Evolutionary conservation across 1,139 yeast species (phyloP).

Genomic region (Candida freyschussii): DNA sequence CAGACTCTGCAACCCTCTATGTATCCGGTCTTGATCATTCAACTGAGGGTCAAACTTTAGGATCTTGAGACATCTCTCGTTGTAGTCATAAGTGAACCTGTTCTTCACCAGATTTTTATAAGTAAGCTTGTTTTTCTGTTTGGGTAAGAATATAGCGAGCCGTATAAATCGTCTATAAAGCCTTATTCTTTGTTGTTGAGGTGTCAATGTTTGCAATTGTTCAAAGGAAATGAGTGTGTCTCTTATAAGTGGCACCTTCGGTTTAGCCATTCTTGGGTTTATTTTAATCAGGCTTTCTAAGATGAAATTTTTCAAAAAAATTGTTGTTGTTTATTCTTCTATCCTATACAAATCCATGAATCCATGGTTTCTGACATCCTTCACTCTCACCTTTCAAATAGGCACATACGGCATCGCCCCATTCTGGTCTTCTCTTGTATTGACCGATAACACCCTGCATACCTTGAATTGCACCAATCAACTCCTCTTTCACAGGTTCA

Average conservation of each 20-base stretch:
- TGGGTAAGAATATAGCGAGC: conserved; percentile 7
- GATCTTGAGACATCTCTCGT: conserved; percentile 2
- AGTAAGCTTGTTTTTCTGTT: conserved; percentile 3
- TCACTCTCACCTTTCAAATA: conserved; percentile 33
- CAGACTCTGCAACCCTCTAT: conserved; percentile 11
- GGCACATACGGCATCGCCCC: conserved; percentile 61
- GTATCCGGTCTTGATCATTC: neutral
- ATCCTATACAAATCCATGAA: conserved; percentile 10
- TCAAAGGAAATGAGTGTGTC: conserved; percentile 4
- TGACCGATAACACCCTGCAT: conserved; percentile 54
- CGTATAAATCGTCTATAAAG: conserved; percentile 8
- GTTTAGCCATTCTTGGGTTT: too few species aligned
- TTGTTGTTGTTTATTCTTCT: neutral
- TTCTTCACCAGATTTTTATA: conserved; percentile 5
- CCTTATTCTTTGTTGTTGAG: neutral
- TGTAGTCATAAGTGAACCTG: conserved; percentile 8
- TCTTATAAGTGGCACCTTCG: too few species aligned
- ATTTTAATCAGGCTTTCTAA: too few species aligned
- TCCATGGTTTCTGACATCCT: conserved; percentile 23
- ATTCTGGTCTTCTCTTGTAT: conserved; percentile 54
- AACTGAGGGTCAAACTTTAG: neutral
- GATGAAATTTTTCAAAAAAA: too few species aligned
- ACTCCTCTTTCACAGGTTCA: conserved; percentile 47
- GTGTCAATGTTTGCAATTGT: conserved; percentile 2
- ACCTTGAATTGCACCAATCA: conserved; percentile 53